Percentiles rank a stretch among this genome's conserved stretches.
phyloP scores from a whole-genome alignment of 2,329 filamentous ascomycete species.

The Cercospora sp. region DNA sequence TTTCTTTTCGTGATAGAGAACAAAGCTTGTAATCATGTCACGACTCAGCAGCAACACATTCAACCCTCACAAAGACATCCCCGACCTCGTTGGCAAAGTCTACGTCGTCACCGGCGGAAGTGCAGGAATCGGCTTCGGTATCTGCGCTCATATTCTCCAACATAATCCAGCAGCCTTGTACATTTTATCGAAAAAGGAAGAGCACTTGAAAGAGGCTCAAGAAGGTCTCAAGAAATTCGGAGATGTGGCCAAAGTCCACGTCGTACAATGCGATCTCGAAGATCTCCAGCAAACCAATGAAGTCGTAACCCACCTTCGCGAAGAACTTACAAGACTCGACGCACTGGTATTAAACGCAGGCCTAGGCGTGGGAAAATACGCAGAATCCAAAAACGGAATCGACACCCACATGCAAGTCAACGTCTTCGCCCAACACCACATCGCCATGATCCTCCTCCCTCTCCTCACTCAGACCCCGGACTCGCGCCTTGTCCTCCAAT shows the following conservation, averaged over 20 bases:
- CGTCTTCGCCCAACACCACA: conserved; percentile 42
- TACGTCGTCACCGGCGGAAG: conserved; percentile 46
- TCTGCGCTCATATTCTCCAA: conserved; percentile 55
- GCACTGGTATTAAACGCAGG: conserved; percentile 48
- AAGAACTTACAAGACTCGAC: conserved; percentile 45
- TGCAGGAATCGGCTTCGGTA: conserved; percentile 45
- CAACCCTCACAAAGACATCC: conserved; percentile 41
- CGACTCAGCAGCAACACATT: conserved; percentile 16
- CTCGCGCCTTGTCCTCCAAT: conserved; percentile 52
- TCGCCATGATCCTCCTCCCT: conserved; percentile 42
- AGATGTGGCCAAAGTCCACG: conserved; percentile 46
- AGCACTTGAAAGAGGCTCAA: conserved; percentile 45
- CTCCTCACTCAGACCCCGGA: conserved; percentile 47
- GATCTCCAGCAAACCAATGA: conserved; percentile 34
- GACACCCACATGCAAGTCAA: conserved; percentile 41
- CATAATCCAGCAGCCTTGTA: conserved; percentile 51
- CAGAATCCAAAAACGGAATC: conserved; percentile 49
- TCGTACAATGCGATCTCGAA: conserved; percentile 47
- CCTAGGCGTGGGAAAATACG: conserved; percentile 43
- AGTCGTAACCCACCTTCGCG: conserved; percentile 47
- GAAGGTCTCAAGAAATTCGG: conserved; percentile 48
- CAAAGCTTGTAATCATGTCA: background rate
- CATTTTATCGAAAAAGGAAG: conserved; percentile 52
- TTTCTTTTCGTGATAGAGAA: too few relatives aligned
- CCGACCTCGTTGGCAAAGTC: conserved; percentile 45